phyloP scores from a whole-genome alignment of 176 grass and related monocot species.

The Melocanna baccifera region DNA sequence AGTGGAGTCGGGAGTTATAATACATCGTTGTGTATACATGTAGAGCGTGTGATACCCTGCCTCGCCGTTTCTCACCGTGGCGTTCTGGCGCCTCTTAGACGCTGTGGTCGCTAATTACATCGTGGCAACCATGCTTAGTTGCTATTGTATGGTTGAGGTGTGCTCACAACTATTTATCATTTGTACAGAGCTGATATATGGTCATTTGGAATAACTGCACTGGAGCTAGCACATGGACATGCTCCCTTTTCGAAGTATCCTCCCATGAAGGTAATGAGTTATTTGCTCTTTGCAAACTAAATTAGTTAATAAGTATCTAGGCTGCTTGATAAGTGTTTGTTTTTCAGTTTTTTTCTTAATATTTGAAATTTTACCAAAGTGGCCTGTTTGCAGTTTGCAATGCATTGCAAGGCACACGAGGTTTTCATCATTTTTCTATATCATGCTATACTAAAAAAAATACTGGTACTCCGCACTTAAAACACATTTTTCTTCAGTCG shows the following conservation, averaged over 20 bases:
- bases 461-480: background rate
- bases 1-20: no score
- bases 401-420: background rate
- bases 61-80: no score
- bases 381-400: constrained; percentile 1
- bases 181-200: constrained; percentile 93
- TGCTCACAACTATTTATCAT: background rate
- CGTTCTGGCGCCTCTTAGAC: no score
- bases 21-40: no score
- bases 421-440: background rate
- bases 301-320: background rate
- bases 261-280: constrained; percentile 79
- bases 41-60: no score
- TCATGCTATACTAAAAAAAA: background rate
- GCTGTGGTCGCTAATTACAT: no score
- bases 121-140: no score
- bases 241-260: constrained; percentile 99
- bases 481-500: background rate
- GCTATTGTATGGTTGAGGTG: background rate
- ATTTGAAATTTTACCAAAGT: background rate
- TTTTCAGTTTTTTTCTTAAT: background rate
- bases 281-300: background rate
- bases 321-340: background rate
- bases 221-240: constrained; percentile 96
- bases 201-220: constrained; percentile 99